These are phyloP conservation scores for Omphalotus olearius DNA, from an alignment of 1,284 basidiomycete genomes.

Conservation along the genomic window DNA sequence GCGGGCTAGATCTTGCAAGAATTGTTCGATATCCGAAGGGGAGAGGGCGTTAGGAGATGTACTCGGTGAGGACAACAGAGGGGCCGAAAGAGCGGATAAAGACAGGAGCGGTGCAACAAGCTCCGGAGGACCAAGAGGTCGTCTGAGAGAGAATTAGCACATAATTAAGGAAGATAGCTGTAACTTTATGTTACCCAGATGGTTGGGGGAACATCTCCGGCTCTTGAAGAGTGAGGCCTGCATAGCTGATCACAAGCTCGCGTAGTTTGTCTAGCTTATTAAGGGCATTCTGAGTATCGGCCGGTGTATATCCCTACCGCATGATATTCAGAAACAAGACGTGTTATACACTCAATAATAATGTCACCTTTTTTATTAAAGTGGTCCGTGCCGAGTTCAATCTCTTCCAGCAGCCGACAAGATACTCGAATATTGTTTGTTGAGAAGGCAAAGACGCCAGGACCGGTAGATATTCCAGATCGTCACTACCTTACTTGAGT, in stretches of 20 bases:
- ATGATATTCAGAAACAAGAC: conserved; percentile 4
- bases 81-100: conserved; percentile 58
- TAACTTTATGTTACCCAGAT: conserved; percentile 45
- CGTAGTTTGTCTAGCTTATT: conserved; percentile 68
- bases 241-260: conserved; percentile 84
- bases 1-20: conserved; percentile 66
- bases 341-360: conserved; percentile 2
- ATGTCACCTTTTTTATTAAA: conserved; percentile 56
- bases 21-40: conserved; percentile 61
- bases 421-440: conserved; percentile 88
- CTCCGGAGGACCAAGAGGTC: conserved; percentile 70
- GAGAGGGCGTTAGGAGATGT: conserved; percentile 36
- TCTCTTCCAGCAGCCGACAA: conserved; percentile 90
- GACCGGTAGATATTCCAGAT: conserved; percentile 75
- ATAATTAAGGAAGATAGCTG: conserved; percentile 6
- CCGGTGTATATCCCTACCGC: conserved; percentile 53
- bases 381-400: conserved; percentile 55
- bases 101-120: conserved; percentile 75
- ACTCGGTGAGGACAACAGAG: conserved; percentile 48
- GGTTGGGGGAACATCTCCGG: conserved; percentile 95
- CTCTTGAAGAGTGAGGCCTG: conserved; percentile 86
- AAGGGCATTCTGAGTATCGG: conserved; percentile 60
- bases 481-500: conserved; percentile 50
- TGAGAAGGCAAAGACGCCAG: conserved; percentile 74
- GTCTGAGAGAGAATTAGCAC: conserved; percentile 35